Base-by-base conservation (phyloP, 352 stramenopile species). In the Phytophthora quininea region DNA sequence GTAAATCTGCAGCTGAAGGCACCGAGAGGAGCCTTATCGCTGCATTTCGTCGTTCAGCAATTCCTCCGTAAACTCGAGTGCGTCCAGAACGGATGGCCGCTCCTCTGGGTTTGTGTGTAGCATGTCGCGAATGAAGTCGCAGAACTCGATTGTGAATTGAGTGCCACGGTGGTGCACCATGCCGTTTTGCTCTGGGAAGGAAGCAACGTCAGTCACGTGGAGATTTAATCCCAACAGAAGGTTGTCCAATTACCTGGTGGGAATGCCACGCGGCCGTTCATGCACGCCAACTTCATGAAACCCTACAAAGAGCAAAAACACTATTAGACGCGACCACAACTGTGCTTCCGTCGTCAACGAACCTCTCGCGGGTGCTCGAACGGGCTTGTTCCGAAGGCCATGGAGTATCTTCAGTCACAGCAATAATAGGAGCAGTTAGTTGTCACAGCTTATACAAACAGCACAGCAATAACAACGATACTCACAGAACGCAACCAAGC, bases 111-210 rank as follows among this genome's bases (percentile, higher is more conserved):
- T 92, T 32, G 80, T 84, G 49, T 93, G 86, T 42, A 96, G 79
- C 88, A 96, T 96, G 47, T 95, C 86, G 5, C 84, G 84, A 45
- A 96, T 93, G 37, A 96, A 96, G 38, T 96, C 86, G 63, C 86
- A 95, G 52, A 96, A 96, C 60, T 96, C 88, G 62, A 68, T 61
- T 32, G 86, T 85, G 71, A 89, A 96, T 43, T 82, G 68, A 51
- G 82, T 81, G 30, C 77, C 88, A 19, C 86, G 82, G 48, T 93
- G 74, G 48, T 77, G 80, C 24, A 93, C 74, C 14, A 82, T 76
- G 10, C 86, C 82, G 4, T 60, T 71, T 92, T 92, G 80, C 51
- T 88, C 87, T 90, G 42, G 14, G 27, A 49, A 0, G n/a, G 45
- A 30, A 51, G 4, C 7, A 67, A 19, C 19, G 6, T 62, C 27